These are phyloP conservation scores for Candida takata DNA, from an alignment of 805 yeast species.

Conservation along the genomic window DNA sequence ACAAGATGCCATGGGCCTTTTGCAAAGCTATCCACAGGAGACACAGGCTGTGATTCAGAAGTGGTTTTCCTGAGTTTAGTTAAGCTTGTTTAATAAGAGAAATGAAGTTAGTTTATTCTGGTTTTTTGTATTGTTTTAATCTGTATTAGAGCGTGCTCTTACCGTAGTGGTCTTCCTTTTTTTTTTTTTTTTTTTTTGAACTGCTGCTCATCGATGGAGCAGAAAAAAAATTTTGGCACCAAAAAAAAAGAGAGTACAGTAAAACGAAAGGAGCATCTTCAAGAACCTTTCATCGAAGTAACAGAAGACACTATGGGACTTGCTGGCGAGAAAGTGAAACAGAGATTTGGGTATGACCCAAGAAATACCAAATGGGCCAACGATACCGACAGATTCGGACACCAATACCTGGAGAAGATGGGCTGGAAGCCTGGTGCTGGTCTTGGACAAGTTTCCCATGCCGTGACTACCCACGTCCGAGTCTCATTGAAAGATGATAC, in stretches of 20 bases:
- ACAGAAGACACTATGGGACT: conserved; percentile 50
- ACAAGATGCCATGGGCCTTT: conserved; percentile 55
- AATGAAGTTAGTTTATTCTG: not conserved
- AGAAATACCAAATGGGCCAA: conserved; percentile 93
- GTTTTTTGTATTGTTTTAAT: not conserved
- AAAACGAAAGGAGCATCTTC: not conserved
- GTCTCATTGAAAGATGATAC: conserved; percentile 78
- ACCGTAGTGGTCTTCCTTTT: not conserved
- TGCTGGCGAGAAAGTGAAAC: conserved; percentile 74
- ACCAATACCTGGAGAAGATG: conserved; percentile 65
- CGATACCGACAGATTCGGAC: conserved; percentile 79
- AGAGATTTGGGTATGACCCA: conserved; percentile 87
- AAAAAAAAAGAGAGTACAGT: not conserved
- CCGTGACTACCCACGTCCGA: conserved; percentile 75
- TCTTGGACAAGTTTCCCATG: conserved; percentile 61
- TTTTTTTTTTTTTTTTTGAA: not conserved
- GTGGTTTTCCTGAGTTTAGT: conserved; percentile 37
- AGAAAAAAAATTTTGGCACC: conserved; percentile 4
- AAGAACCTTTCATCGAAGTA: too few species aligned
- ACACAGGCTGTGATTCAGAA: conserved; percentile 53
- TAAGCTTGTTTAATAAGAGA: not conserved
- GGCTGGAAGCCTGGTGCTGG: conserved; percentile 96
- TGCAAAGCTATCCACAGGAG: conserved; percentile 57
- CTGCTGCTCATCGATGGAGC: conserved; percentile 1
- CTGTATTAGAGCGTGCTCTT: not conserved